Conservation (phyloP, 2,329 filamentous ascomycete species). For the Tolypocladium pustulatum region DNA sequence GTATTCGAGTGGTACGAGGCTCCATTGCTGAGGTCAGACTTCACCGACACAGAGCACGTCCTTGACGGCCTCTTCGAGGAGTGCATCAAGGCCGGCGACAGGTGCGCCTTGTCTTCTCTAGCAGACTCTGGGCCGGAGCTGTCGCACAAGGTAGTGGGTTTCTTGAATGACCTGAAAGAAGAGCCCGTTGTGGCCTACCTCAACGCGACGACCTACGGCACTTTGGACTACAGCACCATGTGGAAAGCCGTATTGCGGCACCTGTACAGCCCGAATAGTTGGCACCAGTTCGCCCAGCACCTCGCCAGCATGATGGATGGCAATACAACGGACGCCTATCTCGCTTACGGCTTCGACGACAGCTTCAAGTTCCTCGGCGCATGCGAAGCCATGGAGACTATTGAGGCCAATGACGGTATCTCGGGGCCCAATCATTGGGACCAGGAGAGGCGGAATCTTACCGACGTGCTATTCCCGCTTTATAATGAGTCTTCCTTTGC, state of each 20-base stretch:
- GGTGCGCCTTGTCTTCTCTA: slow-evolving; percentile 29
- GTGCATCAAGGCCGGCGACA: slow-evolving; percentile 29
- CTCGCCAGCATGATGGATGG: slow-evolving; percentile 25
- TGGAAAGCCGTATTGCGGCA: slow-evolving; percentile 26
- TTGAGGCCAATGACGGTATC: slow-evolving; percentile 16
- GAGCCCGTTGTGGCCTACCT: slow-evolving; percentile 32
- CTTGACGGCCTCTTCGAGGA: slow-evolving; percentile 22
- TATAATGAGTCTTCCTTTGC: slow-evolving; percentile 21
- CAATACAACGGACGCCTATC: slow-evolving; percentile 26
- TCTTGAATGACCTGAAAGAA: slow-evolving; percentile 21
- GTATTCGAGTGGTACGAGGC: slow-evolving; percentile 21
- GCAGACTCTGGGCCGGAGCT: slow-evolving; percentile 24
- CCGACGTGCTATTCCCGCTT: slow-evolving; percentile 22
- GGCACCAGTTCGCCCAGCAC: slow-evolving; percentile 22
- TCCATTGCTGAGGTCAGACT: slow-evolving; percentile 13
- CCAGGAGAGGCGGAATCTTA: slow-evolving; percentile 16
- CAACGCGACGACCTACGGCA: slow-evolving; percentile 26
- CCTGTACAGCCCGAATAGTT: slow-evolving; percentile 26
- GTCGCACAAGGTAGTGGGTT: slow-evolving; percentile 17
- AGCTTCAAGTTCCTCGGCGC: slow-evolving; percentile 7
- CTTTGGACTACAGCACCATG: slow-evolving; percentile 24
- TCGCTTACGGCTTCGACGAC: slow-evolving; percentile 18
- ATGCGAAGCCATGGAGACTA: slow-evolving; percentile 15
- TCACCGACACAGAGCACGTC: slow-evolving; percentile 17
- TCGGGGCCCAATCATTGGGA: slow-evolving; percentile 18